Evolutionary conservation across 768 basidiomycete genomes (phyloP).

Genomic region (Rhizopogon vesiculosus): DNA sequence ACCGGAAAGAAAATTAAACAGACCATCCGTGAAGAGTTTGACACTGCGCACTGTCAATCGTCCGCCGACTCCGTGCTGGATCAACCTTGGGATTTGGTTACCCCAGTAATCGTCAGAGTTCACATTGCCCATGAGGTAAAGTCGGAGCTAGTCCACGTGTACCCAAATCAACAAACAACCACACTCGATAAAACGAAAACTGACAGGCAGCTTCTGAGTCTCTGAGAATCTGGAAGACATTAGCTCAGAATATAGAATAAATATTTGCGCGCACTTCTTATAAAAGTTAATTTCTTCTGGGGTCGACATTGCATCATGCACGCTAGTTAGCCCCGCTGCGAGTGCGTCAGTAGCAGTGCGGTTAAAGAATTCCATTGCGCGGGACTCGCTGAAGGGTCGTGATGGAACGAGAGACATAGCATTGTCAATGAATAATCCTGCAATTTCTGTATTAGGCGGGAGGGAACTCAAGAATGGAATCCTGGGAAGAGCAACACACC

Average conservation of each 20-base stretch:
- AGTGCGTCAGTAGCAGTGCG: slow-evolving; percentile 64
- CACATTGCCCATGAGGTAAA: slow-evolving; percentile 57
- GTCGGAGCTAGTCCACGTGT: slow-evolving; percentile 39
- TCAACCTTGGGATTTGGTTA: slow-evolving; percentile 49
- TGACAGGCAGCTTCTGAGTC: slow-evolving; percentile 60
- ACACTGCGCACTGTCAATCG: slow-evolving; percentile 59
- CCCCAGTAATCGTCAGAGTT: slow-evolving; percentile 64
- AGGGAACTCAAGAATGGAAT: not conserved
- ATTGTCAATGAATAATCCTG: slow-evolving; percentile 81
- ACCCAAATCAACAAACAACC: not conserved
- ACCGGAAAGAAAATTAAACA: slow-evolving; percentile 2
- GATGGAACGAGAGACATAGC: slow-evolving; percentile 73
- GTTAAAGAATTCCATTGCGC: slow-evolving; percentile 61
- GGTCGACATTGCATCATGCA: slow-evolving; percentile 74
- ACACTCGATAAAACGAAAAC: slow-evolving; percentile 14
- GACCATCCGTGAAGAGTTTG: slow-evolving; percentile 78
- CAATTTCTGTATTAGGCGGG: not conserved
- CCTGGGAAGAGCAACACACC: slow-evolving; percentile 36
- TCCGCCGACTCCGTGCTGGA: slow-evolving; percentile 51
- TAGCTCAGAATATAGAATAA: not conserved
- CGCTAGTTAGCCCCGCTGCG: slow-evolving; percentile 74
- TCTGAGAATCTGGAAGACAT: slow-evolving; percentile 56
- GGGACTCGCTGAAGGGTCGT: slow-evolving; percentile 54
- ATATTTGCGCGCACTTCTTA: slow-evolving; percentile 41
- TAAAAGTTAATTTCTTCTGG: slow-evolving; percentile 58